Evolutionary conservation across 768 basidiomycete species (phyloP).

Genomic region (Lentinula edodes): DNA sequence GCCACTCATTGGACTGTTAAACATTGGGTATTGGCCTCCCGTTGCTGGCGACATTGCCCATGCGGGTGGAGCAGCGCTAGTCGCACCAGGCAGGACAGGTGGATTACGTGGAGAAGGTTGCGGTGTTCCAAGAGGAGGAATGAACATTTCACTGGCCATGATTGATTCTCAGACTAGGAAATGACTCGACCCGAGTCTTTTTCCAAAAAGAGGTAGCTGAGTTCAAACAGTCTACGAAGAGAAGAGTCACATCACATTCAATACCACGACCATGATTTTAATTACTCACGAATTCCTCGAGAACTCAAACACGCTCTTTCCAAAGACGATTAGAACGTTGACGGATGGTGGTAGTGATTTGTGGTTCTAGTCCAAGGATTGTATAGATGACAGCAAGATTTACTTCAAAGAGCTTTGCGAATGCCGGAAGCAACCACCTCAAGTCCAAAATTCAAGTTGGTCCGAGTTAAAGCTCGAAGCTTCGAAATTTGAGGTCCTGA

Average conservation of each 20-base stretch:
- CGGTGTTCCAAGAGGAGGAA: slow-evolving; percentile 6
- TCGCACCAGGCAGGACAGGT: neutral
- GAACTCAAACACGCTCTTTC: too few species aligned
- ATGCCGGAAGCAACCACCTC: too few species aligned
- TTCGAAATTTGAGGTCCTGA: too few species aligned
- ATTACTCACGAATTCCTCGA: neutral
- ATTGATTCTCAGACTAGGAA: neutral
- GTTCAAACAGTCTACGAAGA: neutral
- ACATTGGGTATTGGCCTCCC: slow-evolving; percentile 4
- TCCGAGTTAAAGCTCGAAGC: too few species aligned
- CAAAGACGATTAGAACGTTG: neutral
- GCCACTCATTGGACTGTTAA: neutral
- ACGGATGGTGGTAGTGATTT: neutral
- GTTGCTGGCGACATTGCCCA: neutral
- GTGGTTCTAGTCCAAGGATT: neutral
- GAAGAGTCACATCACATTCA: neutral
- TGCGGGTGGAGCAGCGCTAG: neutral
- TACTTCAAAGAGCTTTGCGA: neutral
- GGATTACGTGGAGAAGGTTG: slow-evolving; percentile 6
- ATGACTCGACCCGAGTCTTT: slow-evolving; percentile 1
- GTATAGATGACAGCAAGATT: neutral
- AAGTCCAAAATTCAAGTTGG: too few species aligned
- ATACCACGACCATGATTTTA: neutral
- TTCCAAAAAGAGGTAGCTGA: neutral
- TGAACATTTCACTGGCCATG: slow-evolving; percentile 5